A percentile compares a stretch with the other conserved stretches of the same genome.
Conservation (phyloP, 345 rosid species). For the Citrus cavaleriei region DNA sequence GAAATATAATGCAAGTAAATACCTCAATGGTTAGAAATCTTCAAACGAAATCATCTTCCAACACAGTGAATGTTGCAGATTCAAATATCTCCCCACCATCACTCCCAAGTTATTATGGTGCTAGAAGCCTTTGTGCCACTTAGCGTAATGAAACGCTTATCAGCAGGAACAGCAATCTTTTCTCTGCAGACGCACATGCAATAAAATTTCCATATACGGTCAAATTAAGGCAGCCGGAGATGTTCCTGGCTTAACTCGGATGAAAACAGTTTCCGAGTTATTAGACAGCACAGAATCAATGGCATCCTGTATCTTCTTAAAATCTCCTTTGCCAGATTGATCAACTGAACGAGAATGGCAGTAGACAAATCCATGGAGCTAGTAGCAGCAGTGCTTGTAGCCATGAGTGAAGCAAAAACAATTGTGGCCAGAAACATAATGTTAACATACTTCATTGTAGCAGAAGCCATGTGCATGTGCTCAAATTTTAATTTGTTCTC, state of each 20-base stretch:
- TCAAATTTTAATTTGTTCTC: slow-evolving; percentile 7
- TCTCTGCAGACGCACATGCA: slow-evolving; percentile 32
- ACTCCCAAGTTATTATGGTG: slow-evolving; percentile 46
- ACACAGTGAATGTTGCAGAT: slow-evolving; percentile 50
- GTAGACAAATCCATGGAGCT: slow-evolving; percentile 23
- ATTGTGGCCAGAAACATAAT: not conserved
- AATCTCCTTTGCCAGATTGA: slow-evolving; percentile 69
- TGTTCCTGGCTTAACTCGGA: slow-evolving; percentile 65
- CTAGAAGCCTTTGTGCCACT: slow-evolving; percentile 51
- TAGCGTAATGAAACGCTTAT: slow-evolving; percentile 70
- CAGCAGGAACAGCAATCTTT: slow-evolving; percentile 53
- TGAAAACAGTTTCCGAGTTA: slow-evolving; percentile 38
- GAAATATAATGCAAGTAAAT: not conserved
- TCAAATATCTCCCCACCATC: slow-evolving; percentile 45
- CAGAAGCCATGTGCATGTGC: slow-evolving; percentile 18
- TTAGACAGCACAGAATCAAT: slow-evolving; percentile 58
- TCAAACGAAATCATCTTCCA: slow-evolving; percentile 65
- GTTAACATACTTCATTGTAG: not conserved
- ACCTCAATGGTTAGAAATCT: slow-evolving; percentile 52
- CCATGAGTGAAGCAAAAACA: slow-evolving; percentile 20
- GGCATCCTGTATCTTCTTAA: slow-evolving; percentile 61
- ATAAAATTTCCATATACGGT: not conserved
- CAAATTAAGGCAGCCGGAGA: not conserved
- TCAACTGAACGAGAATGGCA: slow-evolving; percentile 57
- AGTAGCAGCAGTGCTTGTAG: not conserved